phyloP scores from a whole-genome alignment of 768 basidiomycete species.

The Lactarius trivialis region DNA sequence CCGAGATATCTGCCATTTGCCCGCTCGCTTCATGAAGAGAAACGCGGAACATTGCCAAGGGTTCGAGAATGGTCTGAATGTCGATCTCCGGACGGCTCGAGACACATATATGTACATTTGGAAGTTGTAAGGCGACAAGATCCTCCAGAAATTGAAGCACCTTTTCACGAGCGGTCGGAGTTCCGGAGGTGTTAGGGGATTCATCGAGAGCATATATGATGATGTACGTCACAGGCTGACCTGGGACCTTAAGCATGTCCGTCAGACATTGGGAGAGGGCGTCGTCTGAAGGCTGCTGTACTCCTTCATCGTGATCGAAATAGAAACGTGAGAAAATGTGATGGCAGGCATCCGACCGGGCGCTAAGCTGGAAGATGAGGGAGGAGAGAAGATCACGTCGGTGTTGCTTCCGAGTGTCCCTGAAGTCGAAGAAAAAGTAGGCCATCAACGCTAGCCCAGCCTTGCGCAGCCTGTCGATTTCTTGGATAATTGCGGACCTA shows the following conservation, averaged over 20 bases:
- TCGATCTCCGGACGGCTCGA: too few relatives aligned
- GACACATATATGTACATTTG: neutral
- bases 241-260: neutral
- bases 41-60: neutral
- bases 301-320: neutral
- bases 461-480: neutral
- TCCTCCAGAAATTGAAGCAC: neutral
- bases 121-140: neutral
- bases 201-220: conserved; percentile 7
- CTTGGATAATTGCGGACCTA: conserved; percentile 6
- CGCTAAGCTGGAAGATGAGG: conserved; percentile 1
- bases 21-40: neutral
- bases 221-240: neutral
- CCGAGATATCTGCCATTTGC: neutral
- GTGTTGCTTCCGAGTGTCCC: neutral
- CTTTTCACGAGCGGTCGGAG: neutral
- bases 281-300: neutral
- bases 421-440: too few relatives aligned
- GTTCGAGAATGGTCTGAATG: neutral
- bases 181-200: neutral
- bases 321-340: neutral
- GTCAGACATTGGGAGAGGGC: neutral
- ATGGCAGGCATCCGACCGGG: neutral
- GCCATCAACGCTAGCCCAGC: neutral
- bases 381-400: neutral